A percentile compares a stretch with the other conserved stretches of the same genome.
These are phyloP conservation scores for Leptographium wingfieldii DNA, from an alignment of 2,329 filamentous ascomycete genomes.

Conservation along the genomic window DNA sequence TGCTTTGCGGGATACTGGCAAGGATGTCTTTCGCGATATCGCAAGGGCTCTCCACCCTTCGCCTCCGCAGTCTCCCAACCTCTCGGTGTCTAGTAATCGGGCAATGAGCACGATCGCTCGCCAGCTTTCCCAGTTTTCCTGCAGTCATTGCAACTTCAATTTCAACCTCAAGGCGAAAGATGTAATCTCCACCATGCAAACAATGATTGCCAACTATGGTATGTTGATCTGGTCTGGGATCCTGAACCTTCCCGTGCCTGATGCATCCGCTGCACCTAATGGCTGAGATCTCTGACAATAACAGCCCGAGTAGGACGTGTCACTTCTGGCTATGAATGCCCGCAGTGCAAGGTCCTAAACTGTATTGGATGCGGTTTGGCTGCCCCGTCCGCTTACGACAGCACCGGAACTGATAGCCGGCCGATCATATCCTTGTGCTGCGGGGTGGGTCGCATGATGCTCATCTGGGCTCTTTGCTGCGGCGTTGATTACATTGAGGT, in stretches of 20 bases:
- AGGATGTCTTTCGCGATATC: background rate
- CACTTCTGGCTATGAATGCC: constrained; percentile 4
- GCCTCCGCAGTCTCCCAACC: background rate
- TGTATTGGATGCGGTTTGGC: constrained; percentile 10
- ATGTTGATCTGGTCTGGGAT: background rate
- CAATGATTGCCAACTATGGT: background rate
- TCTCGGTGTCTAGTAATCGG: background rate
- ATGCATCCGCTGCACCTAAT: background rate
- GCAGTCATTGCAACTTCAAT: background rate
- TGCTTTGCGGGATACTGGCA: background rate
- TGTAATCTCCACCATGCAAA: background rate
- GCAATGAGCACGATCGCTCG: background rate
- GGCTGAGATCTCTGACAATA: background rate
- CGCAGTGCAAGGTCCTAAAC: constrained; percentile 8
- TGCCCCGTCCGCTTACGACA: background rate
- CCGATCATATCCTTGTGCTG: constrained; percentile 14
- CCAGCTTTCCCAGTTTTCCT: background rate
- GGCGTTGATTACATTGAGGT: constrained; percentile 5
- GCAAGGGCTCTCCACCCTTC: background rate
- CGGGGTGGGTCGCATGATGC: constrained; percentile 12
- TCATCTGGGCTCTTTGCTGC: constrained; percentile 15
- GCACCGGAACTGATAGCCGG: background rate
- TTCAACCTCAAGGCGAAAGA: background rate
- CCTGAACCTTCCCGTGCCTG: background rate
- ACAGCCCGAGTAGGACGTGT: background rate